Base-by-base conservation (phyloP, 2,329 filamentous ascomycete genomes). In the Aspergillus bombycis region DNA sequence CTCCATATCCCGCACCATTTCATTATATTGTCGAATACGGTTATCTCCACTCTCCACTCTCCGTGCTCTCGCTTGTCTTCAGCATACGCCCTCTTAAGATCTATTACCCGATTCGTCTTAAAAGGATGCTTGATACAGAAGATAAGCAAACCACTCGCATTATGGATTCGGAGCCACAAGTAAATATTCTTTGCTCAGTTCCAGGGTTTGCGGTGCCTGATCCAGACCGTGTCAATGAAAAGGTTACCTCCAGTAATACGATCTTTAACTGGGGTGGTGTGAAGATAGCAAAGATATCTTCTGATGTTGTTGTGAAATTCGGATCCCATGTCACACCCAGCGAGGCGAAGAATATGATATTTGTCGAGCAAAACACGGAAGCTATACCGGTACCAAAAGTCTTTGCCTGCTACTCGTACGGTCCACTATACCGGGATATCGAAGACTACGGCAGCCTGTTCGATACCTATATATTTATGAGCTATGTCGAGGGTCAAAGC, bases 381-480 rank as follows among this genome's bases (percentile, higher is more conserved):
- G 46, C 30, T 34, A 32, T 70, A 3, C 63, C 67, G 4, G 60
- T 69, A 14, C 64, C 60, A 5, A 71, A 67, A 50, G 36, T 67
- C 8, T 64, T 61, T 46, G 65, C 65, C 6, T 63, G 41, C 30
- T 69, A 70, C 54, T 43, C 65, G 11, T 64, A 68, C 23, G 62
- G 67, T 8, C 67, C 61, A 2, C 67, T 70, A 23, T 4, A 60
- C 38, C 48, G 66, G 32, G 67, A 68, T 54, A n/a, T 63, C 21
- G 43, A 23, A 8, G 65, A 70, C 38, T 68, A 67, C 26, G 61
- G 65, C 11, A 63, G 59, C 32, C 30, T 66, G 10, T 67, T 59
- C 26, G 67, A 70, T 65, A 65, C 65, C 4, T 71, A 71, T 21
- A 67, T 71, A 30, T 69, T 69, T 32, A 70, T 70, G 64, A 61